Base-by-base conservation (phyloP, 371 early-diverging fungal species). In the Mucor mucedo region DNA sequence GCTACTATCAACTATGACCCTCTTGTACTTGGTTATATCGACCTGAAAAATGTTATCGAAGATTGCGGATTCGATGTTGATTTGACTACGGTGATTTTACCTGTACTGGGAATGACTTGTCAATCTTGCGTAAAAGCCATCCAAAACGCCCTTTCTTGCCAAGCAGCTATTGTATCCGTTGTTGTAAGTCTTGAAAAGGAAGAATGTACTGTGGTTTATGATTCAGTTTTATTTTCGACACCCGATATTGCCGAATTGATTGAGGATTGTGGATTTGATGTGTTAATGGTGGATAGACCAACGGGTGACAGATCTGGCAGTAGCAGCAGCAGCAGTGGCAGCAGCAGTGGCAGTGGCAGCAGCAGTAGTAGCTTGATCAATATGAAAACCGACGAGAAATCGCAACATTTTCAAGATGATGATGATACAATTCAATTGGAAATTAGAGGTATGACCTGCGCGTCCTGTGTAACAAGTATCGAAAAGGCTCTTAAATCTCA, bases 71-170 rank as follows among this genome's bases (percentile, higher is more conserved):
- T 72, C 29, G 66, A 68, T 30, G 65, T 71, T 4, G 29, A 48
- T 16, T 63, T 60, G n/a, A 69, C 71, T 0, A 73, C 64, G 1
- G 53, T 77, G 13, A 68, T 57, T 16, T 63, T 86, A 27, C 76
- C 80, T 41, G 87, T 94, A 30, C 49, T 79, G 29, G 95, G 95
- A 14, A 95, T 95, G 94, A 93, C 92, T 13, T 94, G 95, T 75
- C 83, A 88, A 54, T 91, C 93, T 13, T 94, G 95, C 63, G 94
- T 94, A 6, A 79, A 33, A 54, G 66, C 91, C 10, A 88, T 93
- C 40, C 78, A 84, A n/a, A 55, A 70, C 1, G 62, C 78, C 11
- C 71, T 92, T 29, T 47, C 48, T 7, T 29, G 32, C 2, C 32
- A 57, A 8, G 5, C 42, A 5, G 58, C 62, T 28, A 38, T 62